These are phyloP conservation scores for Mayamaea pseudoterrestris DNA, from an alignment of 108 stramenopile species.

Conservation along the genomic window DNA sequence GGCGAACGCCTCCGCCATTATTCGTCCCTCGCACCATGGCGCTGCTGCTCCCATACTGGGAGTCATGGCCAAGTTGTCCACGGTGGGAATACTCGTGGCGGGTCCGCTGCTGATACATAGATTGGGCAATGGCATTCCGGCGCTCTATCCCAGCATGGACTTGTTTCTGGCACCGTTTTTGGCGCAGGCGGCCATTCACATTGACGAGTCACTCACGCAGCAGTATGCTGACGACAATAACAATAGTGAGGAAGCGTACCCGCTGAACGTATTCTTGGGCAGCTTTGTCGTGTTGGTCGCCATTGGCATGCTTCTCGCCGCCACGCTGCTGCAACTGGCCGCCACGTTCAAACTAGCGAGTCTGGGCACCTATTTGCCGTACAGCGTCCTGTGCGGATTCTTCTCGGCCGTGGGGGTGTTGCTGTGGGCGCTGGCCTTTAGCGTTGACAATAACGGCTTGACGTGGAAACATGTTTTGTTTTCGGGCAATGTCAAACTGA, in stretches of 20 bases:
- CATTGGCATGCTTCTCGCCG: slow-evolving; percentile 30
- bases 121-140: slow-evolving; percentile 21
- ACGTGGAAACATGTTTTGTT: slow-evolving; percentile 22
- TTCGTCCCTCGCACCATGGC: slow-evolving; percentile 18
- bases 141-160: slow-evolving; percentile 33
- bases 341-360: slow-evolving; percentile 47
- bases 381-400: slow-evolving; percentile 62
- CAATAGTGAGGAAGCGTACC: slow-evolving; percentile 13
- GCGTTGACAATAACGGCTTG: slow-evolving; percentile 33
- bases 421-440: slow-evolving; percentile 48
- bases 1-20: slow-evolving; percentile 43
- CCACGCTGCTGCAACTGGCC: slow-evolving; percentile 25
- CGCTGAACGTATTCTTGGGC: slow-evolving; percentile 27
- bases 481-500: slow-evolving; percentile 18
- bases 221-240: slow-evolving; percentile 13
- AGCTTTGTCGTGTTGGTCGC: slow-evolving; percentile 45
- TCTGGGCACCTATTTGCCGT: slow-evolving; percentile 53
- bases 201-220: slow-evolving; percentile 35
- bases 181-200: slow-evolving; percentile 37
- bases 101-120: slow-evolving; percentile 11
- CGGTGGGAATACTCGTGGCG: slow-evolving; percentile 21
- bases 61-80: slow-evolving; percentile 25
- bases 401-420: slow-evolving; percentile 58
- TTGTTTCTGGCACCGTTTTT: slow-evolving; percentile 68
- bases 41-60: slow-evolving; percentile 12